These are phyloP conservation scores for Ophiostoma montium DNA, from an alignment of 2,329 filamentous ascomycete genomes.

Conservation along the genomic window DNA sequence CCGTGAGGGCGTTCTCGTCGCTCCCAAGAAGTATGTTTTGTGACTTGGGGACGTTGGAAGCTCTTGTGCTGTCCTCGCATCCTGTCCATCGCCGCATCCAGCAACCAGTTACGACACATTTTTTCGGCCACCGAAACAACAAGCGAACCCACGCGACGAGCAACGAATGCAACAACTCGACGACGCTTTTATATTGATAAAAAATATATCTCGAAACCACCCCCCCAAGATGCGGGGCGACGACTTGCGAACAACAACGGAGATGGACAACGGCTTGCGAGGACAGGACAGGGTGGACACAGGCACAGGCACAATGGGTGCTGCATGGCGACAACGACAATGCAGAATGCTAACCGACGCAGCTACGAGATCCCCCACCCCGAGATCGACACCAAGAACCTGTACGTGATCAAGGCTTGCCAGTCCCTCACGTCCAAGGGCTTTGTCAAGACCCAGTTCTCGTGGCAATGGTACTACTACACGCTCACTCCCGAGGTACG, in stretches of 20 bases:
- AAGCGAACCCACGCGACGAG: too few relatives aligned
- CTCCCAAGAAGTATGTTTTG: conserved; percentile 63
- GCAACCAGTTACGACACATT: background rate
- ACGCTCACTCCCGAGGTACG: conserved; percentile 45
- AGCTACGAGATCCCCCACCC: conserved; percentile 43
- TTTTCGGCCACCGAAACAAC: background rate
- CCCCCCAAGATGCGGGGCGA: background rate
- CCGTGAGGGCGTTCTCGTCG: conserved; percentile 84
- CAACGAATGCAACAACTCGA: too few relatives aligned
- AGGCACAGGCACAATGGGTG: background rate
- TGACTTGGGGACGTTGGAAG: background rate
- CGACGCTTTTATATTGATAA: too few relatives aligned
- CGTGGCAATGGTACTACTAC: conserved; percentile 99
- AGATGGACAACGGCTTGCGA: background rate
- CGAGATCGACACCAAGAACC: conserved; percentile 99
- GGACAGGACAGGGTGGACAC: background rate
- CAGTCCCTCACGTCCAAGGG: conserved; percentile 97
- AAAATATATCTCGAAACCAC: too few relatives aligned
- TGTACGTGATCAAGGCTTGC: conserved; percentile 95
- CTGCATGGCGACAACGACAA: background rate
- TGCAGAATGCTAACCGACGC: conserved; percentile 6
- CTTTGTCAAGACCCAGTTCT: conserved; percentile 99
- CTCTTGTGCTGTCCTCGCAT: background rate
- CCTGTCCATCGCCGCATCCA: background rate
- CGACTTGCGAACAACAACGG: background rate